A percentile compares a stretch with the other conserved stretches of the same genome.
phyloP scores from a whole-genome alignment of 2,329 filamentous ascomycete genomes.

The Colletotrichum trifolii region DNA sequence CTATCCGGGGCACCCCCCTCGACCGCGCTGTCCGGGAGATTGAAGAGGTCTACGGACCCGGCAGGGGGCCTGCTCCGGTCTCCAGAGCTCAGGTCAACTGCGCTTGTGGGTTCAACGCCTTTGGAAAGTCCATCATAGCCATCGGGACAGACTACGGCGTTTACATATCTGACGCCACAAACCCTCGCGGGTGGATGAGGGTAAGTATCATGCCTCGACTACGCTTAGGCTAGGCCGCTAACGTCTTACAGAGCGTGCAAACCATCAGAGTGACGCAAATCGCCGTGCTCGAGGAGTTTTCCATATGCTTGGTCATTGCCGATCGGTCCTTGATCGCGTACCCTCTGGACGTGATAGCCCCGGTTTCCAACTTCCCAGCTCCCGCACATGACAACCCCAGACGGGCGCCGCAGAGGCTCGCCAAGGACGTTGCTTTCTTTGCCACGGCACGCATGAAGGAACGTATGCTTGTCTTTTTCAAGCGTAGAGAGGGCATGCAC shows the following conservation, averaged over 20 bases:
- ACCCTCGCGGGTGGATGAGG: constrained; percentile 90
- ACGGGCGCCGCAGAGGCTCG: constrained; percentile 90
- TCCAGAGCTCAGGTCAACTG: constrained; percentile 92
- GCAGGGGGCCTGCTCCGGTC: constrained; percentile 78
- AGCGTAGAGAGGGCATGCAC: constrained; percentile 90
- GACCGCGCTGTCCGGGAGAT: constrained; percentile 91
- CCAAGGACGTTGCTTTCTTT: constrained; percentile 96
- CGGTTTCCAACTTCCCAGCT: constrained; percentile 69
- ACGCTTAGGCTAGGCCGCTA: constrained; percentile 21
- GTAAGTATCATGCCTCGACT: constrained; percentile 64
- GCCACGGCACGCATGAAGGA: constrained; percentile 98
- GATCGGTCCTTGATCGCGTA: constrained; percentile 94
- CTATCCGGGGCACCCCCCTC: constrained; percentile 90
- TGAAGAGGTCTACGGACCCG: constrained; percentile 79
- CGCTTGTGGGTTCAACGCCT: constrained; percentile 87
- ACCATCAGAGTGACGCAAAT: constrained; percentile 87
- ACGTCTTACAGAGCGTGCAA: constrained; percentile 73
- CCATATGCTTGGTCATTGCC: constrained; percentile 88
- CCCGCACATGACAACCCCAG: constrained; percentile 77
- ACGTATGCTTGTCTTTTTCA: constrained; percentile 93
- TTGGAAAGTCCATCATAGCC: constrained; percentile 87
- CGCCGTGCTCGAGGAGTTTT: constrained; percentile 94
- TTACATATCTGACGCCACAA: constrained; percentile 86
- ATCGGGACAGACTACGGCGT: constrained; percentile 96
- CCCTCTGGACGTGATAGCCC: constrained; percentile 86